Evolutionary conservation across 2,329 filamentous ascomycete genomes (phyloP).

Genomic region (Penicillium capsulatum): DNA sequence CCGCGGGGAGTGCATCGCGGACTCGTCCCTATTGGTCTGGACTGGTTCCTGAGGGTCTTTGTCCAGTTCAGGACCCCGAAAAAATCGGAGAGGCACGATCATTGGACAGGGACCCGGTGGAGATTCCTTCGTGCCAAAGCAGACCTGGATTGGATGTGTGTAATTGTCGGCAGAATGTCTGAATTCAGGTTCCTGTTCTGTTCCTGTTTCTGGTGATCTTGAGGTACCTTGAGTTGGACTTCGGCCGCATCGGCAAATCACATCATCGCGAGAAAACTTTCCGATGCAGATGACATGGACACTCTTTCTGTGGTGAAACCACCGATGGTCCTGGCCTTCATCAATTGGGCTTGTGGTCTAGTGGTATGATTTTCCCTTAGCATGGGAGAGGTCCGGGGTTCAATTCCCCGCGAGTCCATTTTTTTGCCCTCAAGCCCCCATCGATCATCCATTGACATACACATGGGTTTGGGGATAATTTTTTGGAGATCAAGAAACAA

Average conservation of each 20-base stretch:
- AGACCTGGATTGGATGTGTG: too few species aligned
- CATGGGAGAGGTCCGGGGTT: background rate
- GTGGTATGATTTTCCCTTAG: background rate
- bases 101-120: too few species aligned
- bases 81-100: constrained; percentile 5
- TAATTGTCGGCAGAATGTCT: too few species aligned
- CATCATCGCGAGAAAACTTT: background rate
- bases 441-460: background rate
- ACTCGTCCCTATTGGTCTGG: constrained; percentile 16
- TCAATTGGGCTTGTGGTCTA: background rate
- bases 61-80: constrained; percentile 5
- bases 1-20: background rate
- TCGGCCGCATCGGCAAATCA: background rate
- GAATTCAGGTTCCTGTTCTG: too few species aligned
- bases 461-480: too few species aligned
- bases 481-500: too few species aligned
- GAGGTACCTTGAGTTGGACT: too few species aligned
- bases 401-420: background rate
- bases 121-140: too few species aligned
- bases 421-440: background rate
- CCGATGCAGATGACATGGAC: background rate
- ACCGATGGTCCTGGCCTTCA: too few species aligned
- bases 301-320: too few species aligned
- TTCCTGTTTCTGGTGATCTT: too few species aligned
- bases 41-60: constrained; percentile 7